Evolutionary conservation across 768 basidiomycete species (phyloP).

Genomic region (Serpula lacrymans): DNA sequence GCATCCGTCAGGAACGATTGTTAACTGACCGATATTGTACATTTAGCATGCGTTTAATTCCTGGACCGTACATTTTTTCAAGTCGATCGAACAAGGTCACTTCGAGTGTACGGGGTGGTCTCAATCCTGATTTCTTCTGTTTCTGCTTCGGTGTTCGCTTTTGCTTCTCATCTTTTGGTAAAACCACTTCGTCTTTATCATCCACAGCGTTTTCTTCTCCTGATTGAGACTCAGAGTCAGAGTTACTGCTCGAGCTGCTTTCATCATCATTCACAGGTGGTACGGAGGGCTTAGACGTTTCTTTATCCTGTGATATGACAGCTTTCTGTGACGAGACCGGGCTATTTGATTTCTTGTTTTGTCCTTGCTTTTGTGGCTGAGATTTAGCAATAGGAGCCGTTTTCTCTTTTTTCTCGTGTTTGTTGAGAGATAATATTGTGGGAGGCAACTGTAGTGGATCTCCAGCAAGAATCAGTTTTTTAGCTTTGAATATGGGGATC

Average conservation of each 20-base stretch:
- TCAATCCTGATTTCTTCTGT: slow-evolving; percentile 27
- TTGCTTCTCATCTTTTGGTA: slow-evolving; percentile 4
- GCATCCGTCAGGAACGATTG: neutral
- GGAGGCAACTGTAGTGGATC: slow-evolving; percentile 97
- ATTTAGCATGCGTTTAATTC: slow-evolving; percentile 83
- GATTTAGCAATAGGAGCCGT: slow-evolving; percentile 1
- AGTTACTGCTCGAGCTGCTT: too few relatives aligned
- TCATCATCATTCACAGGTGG: neutral
- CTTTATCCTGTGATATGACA: neutral
- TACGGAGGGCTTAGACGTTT: neutral
- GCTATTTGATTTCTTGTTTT: neutral
- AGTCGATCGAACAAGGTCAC: slow-evolving; percentile 91
- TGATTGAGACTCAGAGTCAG: slow-evolving; percentile 16
- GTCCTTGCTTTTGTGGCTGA: neutral
- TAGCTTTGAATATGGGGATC: slow-evolving; percentile 91
- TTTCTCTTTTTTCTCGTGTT: slow-evolving; percentile 33
- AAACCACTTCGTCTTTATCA: slow-evolving; percentile 14
- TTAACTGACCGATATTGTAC: slow-evolving; percentile 77
- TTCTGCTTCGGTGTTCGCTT: slow-evolving; percentile 2
- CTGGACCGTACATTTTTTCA: slow-evolving; percentile 80
- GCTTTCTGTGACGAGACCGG: neutral
- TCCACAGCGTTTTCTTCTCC: slow-evolving; percentile 17
- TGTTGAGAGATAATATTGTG: slow-evolving; percentile 73
- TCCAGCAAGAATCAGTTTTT: slow-evolving; percentile 87
- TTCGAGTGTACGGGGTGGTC: slow-evolving; percentile 72